Evolutionary conservation across 306 rosid genomes (phyloP).

Genomic region (Quercus berberidifolia): DNA sequence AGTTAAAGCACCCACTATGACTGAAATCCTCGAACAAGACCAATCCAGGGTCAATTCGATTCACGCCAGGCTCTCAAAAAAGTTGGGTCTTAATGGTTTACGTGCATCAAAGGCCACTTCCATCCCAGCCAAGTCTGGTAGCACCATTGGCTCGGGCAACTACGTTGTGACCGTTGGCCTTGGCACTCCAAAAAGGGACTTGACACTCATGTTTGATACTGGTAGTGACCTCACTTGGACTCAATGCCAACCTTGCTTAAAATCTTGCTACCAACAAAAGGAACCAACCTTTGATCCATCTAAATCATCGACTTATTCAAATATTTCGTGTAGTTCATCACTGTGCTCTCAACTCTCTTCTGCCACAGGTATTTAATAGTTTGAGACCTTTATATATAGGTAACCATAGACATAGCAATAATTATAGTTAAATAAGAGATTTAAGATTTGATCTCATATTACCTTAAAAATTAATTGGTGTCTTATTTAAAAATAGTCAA

Average conservation of each 20-base stretch:
- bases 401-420: too few relatives aligned
- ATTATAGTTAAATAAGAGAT: too few relatives aligned
- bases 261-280: conserved; percentile 49
- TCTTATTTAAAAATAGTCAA: not conserved
- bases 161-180: conserved; percentile 60
- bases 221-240: conserved; percentile 82
- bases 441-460: fast-evolving
- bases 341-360: conserved; percentile 40
- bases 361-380: conserved; percentile 39
- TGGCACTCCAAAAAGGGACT: conserved; percentile 52
- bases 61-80: not conserved
- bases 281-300: conserved; percentile 51
- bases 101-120: not conserved
- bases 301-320: conserved; percentile 36
- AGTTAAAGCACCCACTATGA: not conserved
- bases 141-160: conserved; percentile 42
- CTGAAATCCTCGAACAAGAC: conserved; percentile 17
- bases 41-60: conserved; percentile 17
- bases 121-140: conserved; percentile 57
- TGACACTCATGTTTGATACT: conserved; percentile 63
- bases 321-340: conserved; percentile 41
- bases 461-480: too few relatives aligned
- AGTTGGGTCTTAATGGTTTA: not conserved
- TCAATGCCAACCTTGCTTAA: conserved; percentile 62
- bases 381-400: not conserved